Percentiles rank a stretch among this genome's conserved stretches.
Conservation (phyloP, 2,329 filamentous ascomycete species). For the Aspergillus spinulosporus region DNA sequence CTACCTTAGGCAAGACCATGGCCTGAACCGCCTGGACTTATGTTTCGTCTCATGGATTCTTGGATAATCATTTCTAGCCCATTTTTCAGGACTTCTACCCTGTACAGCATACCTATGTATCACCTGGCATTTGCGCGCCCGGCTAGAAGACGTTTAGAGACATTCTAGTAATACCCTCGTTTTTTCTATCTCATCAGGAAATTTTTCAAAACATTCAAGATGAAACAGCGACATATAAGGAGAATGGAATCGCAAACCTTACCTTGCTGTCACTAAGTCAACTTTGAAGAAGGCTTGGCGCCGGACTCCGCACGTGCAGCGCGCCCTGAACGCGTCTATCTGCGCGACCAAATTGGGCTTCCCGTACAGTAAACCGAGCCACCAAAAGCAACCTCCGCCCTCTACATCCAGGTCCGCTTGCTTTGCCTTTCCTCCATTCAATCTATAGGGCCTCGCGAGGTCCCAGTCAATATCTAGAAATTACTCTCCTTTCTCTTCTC, state of each 20-base stretch:
- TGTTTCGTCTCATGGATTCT: constrained; percentile 1
- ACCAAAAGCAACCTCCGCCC: constrained; percentile 6
- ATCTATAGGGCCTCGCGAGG: constrained; percentile 20
- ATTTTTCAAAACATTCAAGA: neutral
- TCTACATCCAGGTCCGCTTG: neutral
- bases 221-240: neutral
- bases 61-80: constrained; percentile 4
- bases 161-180: neutral
- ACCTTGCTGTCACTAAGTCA: constrained; percentile 1
- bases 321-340: constrained; percentile 21
- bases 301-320: constrained; percentile 24
- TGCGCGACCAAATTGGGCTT: constrained; percentile 19
- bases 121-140: neutral
- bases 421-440: constrained; percentile 9
- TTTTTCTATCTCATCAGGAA: neutral
- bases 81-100: neutral
- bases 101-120: neutral
- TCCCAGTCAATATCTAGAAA: neutral
- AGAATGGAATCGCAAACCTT: constrained; percentile 6
- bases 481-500: neutral
- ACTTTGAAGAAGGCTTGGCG: constrained; percentile 18
- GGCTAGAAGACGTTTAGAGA: neutral
- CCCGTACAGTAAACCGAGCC: neutral
- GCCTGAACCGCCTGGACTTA: constrained; percentile 14
- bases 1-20: constrained; percentile 31